Percentiles rank a stretch among this genome's conserved stretches.
Evolutionary conservation across 768 basidiomycete genomes (phyloP).

Genomic region (Leccinum fibrillosum): DNA sequence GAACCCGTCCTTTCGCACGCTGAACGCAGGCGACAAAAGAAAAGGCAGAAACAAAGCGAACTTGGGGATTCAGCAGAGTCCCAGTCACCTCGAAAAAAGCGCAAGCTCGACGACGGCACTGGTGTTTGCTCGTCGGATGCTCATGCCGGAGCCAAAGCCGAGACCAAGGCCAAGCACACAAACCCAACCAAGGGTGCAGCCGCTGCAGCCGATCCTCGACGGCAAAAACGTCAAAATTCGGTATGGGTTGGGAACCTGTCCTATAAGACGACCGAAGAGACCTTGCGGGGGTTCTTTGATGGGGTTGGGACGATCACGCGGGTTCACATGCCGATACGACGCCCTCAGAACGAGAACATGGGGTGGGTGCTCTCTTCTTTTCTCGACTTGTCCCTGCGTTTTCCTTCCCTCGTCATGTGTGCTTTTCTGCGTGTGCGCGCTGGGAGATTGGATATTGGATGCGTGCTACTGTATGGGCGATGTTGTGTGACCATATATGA

Average conservation of each 20-base stretch:
- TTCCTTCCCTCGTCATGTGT: too few species aligned
- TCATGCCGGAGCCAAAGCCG: neutral
- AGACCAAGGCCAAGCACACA: neutral
- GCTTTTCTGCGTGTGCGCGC: neutral
- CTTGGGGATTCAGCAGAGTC: neutral
- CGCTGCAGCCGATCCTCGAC: slow-evolving; percentile 10
- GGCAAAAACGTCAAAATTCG: slow-evolving; percentile 70
- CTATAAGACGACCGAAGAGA: slow-evolving; percentile 79
- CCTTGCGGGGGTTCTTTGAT: slow-evolving; percentile 69
- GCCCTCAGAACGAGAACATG: slow-evolving; percentile 65
- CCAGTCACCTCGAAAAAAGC: slow-evolving; percentile 39
- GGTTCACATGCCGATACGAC: slow-evolving; percentile 83
- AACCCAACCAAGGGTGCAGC: neutral
- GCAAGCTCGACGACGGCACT: slow-evolving; percentile 37
- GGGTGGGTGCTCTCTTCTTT: slow-evolving; percentile 52
- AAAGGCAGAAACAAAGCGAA: slow-evolving; percentile 30
- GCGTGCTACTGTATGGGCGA: neutral
- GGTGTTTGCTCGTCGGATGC: neutral
- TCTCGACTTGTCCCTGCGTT: neutral
- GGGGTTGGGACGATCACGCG: slow-evolving; percentile 73
- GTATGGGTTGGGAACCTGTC: slow-evolving; percentile 96
- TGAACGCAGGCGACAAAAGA: slow-evolving; percentile 64
- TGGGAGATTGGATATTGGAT: neutral
- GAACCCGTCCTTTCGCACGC: slow-evolving; percentile 69
- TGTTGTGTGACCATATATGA: slow-evolving; percentile 5